A percentile compares a stretch with the other conserved stretches of the same genome.
These are phyloP conservation scores for Aspergillus saccharolyticus DNA, from an alignment of 495 filamentous ascomycete genomes.

Conservation along the genomic window DNA sequence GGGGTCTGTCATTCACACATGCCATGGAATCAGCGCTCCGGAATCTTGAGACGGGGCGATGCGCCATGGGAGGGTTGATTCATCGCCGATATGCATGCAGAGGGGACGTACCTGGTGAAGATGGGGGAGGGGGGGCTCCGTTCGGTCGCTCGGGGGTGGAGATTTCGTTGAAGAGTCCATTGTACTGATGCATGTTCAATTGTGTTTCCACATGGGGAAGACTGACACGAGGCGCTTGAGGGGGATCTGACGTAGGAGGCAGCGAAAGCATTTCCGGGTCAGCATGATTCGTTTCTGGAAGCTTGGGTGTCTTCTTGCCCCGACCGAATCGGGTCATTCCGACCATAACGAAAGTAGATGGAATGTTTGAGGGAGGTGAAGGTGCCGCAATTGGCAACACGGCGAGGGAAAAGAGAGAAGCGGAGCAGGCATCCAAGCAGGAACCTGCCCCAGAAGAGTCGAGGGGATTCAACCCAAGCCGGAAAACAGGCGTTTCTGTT, in stretches of 20 bases:
- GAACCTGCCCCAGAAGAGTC: background rate
- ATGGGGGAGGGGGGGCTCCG: conserved; percentile 6
- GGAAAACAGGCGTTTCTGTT: background rate
- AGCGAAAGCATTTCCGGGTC: conserved; percentile 21
- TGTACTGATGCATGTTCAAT: conserved; percentile 44
- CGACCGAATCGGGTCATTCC: conserved; percentile 30
- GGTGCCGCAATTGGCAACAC: conserved; percentile 5
- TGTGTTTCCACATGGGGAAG: conserved; percentile 41
- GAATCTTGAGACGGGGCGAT: background rate
- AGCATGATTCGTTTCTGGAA: conserved; percentile 25
- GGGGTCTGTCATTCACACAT: conserved; percentile 24
- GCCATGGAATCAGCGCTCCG: background rate
- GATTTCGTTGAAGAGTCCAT: conserved; percentile 29
- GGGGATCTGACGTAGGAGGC: conserved; percentile 20
- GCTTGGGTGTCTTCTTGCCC: conserved; percentile 24
- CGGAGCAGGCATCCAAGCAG: conserved; percentile 1
- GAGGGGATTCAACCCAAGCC: background rate
- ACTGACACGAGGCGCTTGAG: conserved; percentile 35
- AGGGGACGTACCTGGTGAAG: conserved; percentile 21
- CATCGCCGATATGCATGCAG: background rate
- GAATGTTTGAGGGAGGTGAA: conserved; percentile 9
- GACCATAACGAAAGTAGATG: conserved; percentile 12
- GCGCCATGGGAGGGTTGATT: background rate
- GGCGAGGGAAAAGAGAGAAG: conserved; percentile 2
- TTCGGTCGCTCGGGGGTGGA: conserved; percentile 21